A percentile compares a stretch with the other conserved stretches of the same genome.
These are phyloP conservation scores for Neonectria neomacrospora DNA, from an alignment of 2,329 filamentous ascomycete genomes.

Conservation along the genomic window DNA sequence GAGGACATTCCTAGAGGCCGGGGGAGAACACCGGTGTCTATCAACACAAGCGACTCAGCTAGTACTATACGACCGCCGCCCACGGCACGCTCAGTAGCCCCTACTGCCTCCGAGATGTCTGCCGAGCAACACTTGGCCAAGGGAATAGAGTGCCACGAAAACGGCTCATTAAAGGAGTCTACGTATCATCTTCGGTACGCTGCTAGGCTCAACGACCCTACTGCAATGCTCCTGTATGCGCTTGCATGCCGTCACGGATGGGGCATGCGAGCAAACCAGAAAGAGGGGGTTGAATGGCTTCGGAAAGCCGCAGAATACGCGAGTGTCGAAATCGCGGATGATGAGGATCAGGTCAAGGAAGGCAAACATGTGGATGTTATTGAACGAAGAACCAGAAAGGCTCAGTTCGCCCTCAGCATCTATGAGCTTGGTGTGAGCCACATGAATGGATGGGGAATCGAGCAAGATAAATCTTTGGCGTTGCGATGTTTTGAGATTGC, in stretches of 20 bases:
- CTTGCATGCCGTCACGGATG: conserved; percentile 95
- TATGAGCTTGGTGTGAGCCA: conserved; percentile 97
- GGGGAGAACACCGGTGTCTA: conserved; percentile 59
- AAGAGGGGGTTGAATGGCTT: conserved; percentile 91
- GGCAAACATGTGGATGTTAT: conserved; percentile 71
- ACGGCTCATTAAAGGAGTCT: conserved; percentile 88
- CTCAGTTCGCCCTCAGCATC: conserved; percentile 93
- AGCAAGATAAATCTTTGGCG: conserved; percentile 89
- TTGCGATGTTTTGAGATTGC: conserved; percentile 97
- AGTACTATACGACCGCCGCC: conserved; percentile 59
- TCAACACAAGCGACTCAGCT: conserved; percentile 63
- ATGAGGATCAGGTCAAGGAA: conserved; percentile 74
- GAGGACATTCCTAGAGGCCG: conserved; percentile 63
- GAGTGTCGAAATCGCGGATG: conserved; percentile 83
- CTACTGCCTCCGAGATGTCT: conserved; percentile 75
- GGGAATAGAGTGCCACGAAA: conserved; percentile 90
- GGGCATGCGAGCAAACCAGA: conserved; percentile 94
- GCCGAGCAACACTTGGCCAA: conserved; percentile 90
- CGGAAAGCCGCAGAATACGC: conserved; percentile 89
- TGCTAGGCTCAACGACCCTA: conserved; percentile 85
- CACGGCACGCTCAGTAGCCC: conserved; percentile 59
- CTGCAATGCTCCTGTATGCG: conserved; percentile 95
- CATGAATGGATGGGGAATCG: conserved; percentile 97
- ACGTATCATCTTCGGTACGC: conserved; percentile 95
- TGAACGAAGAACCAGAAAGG: conserved; percentile 85